A percentile compares a stretch with the other conserved stretches of the same genome.
These are phyloP conservation scores for Boletus patriciae DNA, from an alignment of 768 basidiomycete genomes.

Conservation along the genomic window DNA sequence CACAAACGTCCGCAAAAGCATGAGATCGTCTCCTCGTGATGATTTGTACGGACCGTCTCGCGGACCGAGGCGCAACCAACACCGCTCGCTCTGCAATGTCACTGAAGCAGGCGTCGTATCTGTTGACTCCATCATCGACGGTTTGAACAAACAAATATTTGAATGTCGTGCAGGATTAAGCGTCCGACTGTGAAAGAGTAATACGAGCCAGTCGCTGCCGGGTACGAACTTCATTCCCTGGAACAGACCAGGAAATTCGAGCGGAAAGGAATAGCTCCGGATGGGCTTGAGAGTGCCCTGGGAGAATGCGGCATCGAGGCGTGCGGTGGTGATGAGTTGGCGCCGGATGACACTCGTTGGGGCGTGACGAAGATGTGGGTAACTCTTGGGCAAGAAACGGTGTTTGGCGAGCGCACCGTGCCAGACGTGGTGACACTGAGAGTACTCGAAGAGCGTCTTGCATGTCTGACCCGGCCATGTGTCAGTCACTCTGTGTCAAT, in stretches of 20 bases:
- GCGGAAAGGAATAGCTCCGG: conserved; percentile 28
- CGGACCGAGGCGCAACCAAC: conserved; percentile 26
- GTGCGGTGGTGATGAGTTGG: conserved; percentile 25
- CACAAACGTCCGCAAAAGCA: conserved; percentile 28
- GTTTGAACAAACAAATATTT: conserved; percentile 30
- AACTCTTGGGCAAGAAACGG: conserved; percentile 24
- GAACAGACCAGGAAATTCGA: conserved; percentile 32
- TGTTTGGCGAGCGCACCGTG: conserved; percentile 22
- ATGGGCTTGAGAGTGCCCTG: conserved; percentile 13
- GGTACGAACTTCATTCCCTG: conserved; percentile 33
- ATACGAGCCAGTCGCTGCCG: conserved; percentile 30
- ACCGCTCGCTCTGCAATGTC: conserved; percentile 32
- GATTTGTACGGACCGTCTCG: conserved; percentile 32
- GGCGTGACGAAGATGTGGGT: conserved; percentile 26
- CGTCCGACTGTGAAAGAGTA: conserved; percentile 33
- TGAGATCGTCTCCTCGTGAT: conserved; percentile 30
- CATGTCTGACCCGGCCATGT: conserved; percentile 20
- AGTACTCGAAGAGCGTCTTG: conserved; percentile 24
- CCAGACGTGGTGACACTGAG: conserved; percentile 30
- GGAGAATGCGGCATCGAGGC: conserved; percentile 25
- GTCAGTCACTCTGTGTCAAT: background rate
- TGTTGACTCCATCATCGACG: conserved; percentile 6
- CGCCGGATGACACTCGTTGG: conserved; percentile 21
- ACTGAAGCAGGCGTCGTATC: conserved; percentile 12
- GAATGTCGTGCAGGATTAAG: conserved; percentile 32